phyloP scores from a whole-genome alignment of 2,329 filamentous ascomycete species.

The Beauveria pseudobassiana region DNA sequence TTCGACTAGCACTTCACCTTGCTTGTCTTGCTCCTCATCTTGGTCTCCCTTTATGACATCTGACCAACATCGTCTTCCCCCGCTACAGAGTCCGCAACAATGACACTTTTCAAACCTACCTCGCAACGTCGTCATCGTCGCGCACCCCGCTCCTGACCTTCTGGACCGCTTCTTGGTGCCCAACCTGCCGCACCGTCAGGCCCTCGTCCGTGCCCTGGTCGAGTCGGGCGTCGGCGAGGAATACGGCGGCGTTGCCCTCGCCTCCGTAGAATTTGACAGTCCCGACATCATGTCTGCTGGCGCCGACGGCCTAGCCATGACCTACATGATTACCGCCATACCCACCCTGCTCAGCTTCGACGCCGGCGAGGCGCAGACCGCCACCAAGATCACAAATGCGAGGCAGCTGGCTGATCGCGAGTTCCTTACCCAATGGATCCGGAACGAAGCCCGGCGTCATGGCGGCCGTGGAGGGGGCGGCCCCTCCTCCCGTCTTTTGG shows the following conservation, averaged over 20 bases:
- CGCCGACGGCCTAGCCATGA: constrained; percentile 35
- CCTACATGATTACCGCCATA: constrained; percentile 51
- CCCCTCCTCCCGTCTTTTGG: constrained; percentile 30
- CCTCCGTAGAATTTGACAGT: constrained; percentile 48
- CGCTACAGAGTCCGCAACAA: constrained; percentile 43
- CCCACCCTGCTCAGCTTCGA: constrained; percentile 53
- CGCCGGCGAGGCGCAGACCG: constrained; percentile 42
- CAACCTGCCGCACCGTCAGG: constrained; percentile 44
- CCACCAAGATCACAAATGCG: constrained; percentile 42
- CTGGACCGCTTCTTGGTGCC: constrained; percentile 53
- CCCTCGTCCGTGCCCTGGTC: constrained; percentile 41
- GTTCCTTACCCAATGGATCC: constrained; percentile 48
- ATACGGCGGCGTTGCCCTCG: constrained; percentile 48
- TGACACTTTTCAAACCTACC: constrained; percentile 47
- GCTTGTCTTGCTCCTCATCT: background rate
- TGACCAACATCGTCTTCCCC: background rate
- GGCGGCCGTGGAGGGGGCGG: constrained; percentile 38
- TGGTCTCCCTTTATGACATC: background rate
- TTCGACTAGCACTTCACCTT: background rate
- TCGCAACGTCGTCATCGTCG: constrained; percentile 46
- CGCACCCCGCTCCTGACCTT: constrained; percentile 50
- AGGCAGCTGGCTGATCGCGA: constrained; percentile 39
- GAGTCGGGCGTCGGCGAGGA: constrained; percentile 44
- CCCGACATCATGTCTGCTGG: constrained; percentile 44
- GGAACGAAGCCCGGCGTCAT: constrained; percentile 39